Percentiles rank a stretch among this genome's conserved stretches.
Conservation (phyloP, 495 filamentous ascomycete species). For the Penicillium flavigenum region DNA sequence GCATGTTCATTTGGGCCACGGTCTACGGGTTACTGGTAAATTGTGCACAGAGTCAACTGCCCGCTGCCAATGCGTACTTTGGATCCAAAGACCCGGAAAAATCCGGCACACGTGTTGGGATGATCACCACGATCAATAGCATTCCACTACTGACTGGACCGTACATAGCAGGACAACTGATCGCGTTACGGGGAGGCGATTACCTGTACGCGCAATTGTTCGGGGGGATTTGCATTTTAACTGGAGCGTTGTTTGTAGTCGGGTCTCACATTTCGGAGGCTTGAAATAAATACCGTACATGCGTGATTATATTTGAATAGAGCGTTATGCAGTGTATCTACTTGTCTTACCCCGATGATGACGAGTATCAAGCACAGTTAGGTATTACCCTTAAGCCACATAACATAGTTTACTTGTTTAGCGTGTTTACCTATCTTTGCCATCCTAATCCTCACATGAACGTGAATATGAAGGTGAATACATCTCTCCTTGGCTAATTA, state of each 20-base stretch:
- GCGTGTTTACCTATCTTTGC: background rate
- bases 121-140: slow-evolving; percentile 15
- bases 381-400: background rate
- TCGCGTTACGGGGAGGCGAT: slow-evolving; percentile 9
- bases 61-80: slow-evolving; percentile 11
- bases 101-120: slow-evolving; percentile 10
- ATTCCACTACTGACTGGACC: slow-evolving; percentile 12
- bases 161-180: slow-evolving; percentile 12
- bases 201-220: slow-evolving; percentile 12
- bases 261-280: slow-evolving; percentile 13
- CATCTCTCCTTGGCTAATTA: background rate
- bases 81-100: slow-evolving; percentile 12
- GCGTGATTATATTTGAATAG: background rate
- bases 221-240: slow-evolving; percentile 11
- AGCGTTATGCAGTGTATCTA: background rate
- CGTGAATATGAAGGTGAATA: background rate
- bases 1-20: slow-evolving; percentile 12
- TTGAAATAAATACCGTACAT: background rate
- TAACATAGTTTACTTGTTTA: background rate
- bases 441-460: background rate
- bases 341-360: background rate
- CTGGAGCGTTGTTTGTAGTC: slow-evolving; percentile 11
- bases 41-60: slow-evolving; percentile 8
- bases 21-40: slow-evolving; percentile 10
- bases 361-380: background rate